These are phyloP conservation scores for Tricholoma saponaceum DNA, from an alignment of 768 basidiomycete species.

Conservation along the genomic window DNA sequence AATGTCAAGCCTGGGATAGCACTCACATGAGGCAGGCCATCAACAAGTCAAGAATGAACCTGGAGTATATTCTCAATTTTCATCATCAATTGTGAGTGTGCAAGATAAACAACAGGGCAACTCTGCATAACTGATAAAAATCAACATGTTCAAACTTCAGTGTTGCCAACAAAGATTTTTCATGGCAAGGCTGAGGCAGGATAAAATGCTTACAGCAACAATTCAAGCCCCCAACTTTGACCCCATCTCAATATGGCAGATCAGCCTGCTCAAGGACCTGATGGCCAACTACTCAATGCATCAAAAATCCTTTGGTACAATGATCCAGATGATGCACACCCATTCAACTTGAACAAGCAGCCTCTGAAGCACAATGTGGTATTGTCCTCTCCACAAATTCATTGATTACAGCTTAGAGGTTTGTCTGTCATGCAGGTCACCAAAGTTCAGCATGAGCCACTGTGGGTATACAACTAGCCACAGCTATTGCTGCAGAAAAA, in stretches of 20 bases:
- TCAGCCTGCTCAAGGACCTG: too few species aligned
- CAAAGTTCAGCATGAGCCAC: not conserved
- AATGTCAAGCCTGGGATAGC: not conserved
- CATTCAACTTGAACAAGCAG: not conserved
- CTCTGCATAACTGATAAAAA: too few species aligned
- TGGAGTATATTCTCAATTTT: too few species aligned
- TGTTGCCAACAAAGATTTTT: too few species aligned
- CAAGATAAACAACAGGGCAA: too few species aligned
- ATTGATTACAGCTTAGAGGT: not conserved
- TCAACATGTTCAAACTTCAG: too few species aligned
- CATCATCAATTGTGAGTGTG: too few species aligned
- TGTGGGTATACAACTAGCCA: not conserved
- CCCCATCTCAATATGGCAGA: not conserved
- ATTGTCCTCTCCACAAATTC: not conserved
- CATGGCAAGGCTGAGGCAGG: too few species aligned
- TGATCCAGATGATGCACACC: not conserved
- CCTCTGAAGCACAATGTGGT: not conserved
- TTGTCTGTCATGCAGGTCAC: not conserved
- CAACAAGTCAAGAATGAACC: not conserved
- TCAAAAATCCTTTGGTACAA: not conserved
- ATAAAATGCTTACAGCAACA: too few species aligned
- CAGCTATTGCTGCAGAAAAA: not conserved
- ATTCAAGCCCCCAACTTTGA: too few species aligned
- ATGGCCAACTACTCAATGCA: too few species aligned
- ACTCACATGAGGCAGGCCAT: not conserved